A percentile compares a stretch with the other conserved stretches of the same genome.
These are phyloP conservation scores for Trapa incisa DNA, from an alignment of 345 rosid species.

Conservation along the genomic window DNA sequence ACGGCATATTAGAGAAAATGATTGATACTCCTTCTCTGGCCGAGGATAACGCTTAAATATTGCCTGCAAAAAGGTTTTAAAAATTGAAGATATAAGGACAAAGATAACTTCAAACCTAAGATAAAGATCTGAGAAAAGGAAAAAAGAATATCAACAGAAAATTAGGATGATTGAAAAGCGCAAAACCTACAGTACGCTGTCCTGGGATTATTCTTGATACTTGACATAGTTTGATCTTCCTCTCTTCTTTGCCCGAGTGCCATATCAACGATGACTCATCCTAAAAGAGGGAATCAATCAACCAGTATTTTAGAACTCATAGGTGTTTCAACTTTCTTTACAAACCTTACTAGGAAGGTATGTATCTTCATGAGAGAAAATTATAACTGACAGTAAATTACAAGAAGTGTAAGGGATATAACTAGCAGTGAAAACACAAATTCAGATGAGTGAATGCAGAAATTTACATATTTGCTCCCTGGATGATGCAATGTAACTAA, in stretches of 20 bases:
- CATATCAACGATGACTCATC: slow-evolving; percentile 80
- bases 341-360: neutral
- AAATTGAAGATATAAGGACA: neutral
- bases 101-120: neutral
- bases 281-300: slow-evolving; percentile 26
- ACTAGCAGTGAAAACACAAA: neutral
- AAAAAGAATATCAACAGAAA: neutral
- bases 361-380: neutral
- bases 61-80: slow-evolving; percentile 39
- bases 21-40: slow-evolving; percentile 95
- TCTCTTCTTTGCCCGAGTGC: slow-evolving; percentile 86
- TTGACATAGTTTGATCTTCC: slow-evolving; percentile 52
- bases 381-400: neutral
- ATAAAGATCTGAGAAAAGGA: neutral
- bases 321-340: neutral
- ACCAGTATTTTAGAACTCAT: neutral
- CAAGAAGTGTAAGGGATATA: neutral
- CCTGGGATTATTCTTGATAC: slow-evolving; percentile 72
- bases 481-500: neutral
- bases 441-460: neutral
- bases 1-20: slow-evolving; percentile 75
- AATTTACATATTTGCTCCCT: neutral
- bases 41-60: slow-evolving; percentile 86
- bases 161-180: neutral
- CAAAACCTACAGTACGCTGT: slow-evolving; percentile 82